phyloP scores from a whole-genome alignment of 192 early-diverging fungal genomes.

The Linnemannia schmuckeri region DNA sequence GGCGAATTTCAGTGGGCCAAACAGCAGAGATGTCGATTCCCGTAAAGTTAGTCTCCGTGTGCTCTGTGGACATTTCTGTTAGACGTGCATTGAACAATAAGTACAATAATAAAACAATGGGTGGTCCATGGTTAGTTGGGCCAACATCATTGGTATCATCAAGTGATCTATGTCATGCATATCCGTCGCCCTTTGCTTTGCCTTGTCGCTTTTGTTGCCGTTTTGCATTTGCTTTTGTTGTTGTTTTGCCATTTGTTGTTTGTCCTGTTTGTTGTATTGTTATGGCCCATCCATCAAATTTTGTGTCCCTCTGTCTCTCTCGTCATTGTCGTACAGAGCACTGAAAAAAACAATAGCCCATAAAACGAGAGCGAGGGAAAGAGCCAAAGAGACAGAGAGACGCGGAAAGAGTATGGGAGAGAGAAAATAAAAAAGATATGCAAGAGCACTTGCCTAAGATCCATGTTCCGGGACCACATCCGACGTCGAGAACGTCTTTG shows the following conservation, averaged over 20 bases:
- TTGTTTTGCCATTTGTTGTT: not conserved
- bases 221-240: not conserved
- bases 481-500: conserved; percentile 54
- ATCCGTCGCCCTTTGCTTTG: not conserved
- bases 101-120: not conserved
- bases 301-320: not conserved
- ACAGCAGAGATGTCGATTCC: conserved; percentile 64
- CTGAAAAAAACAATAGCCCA: not conserved
- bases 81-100: not conserved
- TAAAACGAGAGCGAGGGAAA: not conserved
- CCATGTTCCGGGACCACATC: conserved; percentile 54
- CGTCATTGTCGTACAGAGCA: not conserved
- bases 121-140: not conserved
- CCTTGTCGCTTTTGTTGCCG: not conserved
- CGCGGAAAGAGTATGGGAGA: not conserved
- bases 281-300: not conserved
- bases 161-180: not conserved
- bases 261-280: conserved; percentile 1
- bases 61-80: conserved; percentile 64
- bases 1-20: conserved; percentile 53
- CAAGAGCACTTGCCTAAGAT: conserved; percentile 31
- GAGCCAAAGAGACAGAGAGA: not conserved
- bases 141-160: not conserved
- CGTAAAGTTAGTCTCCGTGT: conserved; percentile 60
- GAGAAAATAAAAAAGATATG: not conserved